Conservation (phyloP, 2,329 filamentous ascomycete genomes). For the Diaporthe vexans region DNA sequence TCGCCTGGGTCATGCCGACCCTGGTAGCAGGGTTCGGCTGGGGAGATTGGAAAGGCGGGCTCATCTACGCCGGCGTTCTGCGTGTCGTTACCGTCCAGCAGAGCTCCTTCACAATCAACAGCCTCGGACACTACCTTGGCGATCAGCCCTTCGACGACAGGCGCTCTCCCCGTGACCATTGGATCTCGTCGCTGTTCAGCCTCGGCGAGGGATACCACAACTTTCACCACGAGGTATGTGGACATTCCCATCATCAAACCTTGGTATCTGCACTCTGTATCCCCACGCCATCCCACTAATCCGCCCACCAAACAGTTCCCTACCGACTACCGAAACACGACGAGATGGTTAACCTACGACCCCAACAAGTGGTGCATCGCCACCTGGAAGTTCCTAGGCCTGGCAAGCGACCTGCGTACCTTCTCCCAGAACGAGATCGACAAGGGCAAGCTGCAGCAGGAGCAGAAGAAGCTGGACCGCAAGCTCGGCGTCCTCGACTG, state of each 20-base stretch:
- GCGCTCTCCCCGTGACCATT: conserved; percentile 90
- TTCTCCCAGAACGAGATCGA: conserved; percentile 94
- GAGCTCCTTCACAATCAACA: conserved; percentile 94
- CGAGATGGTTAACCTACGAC: conserved; percentile 92
- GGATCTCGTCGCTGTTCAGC: conserved; percentile 87
- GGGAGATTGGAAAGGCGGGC: conserved; percentile 86
- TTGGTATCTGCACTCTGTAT: not conserved
- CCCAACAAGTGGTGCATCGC: conserved; percentile 93
- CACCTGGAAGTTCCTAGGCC: conserved; percentile 85
- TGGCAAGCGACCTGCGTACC: conserved; percentile 90
- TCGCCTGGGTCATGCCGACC: conserved; percentile 82
- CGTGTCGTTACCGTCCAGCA: conserved; percentile 92
- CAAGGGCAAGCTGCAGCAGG: conserved; percentile 89
- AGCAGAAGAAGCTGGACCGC: conserved; percentile 94
- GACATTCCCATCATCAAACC: not conserved
- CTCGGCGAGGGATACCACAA: conserved; percentile 92
- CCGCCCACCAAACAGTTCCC: conserved; percentile 73
- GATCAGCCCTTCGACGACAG: conserved; percentile 94
- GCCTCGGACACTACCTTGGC: conserved; percentile 89
- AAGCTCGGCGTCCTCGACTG: conserved; percentile 87
- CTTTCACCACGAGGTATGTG: conserved; percentile 79
- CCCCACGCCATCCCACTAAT: not conserved
- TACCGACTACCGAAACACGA: conserved; percentile 92
- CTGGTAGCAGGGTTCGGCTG: conserved; percentile 82
- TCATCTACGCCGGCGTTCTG: conserved; percentile 87